Base-by-base conservation (phyloP, 768 basidiomycete genomes). In the Lenzites betulinus region DNA sequence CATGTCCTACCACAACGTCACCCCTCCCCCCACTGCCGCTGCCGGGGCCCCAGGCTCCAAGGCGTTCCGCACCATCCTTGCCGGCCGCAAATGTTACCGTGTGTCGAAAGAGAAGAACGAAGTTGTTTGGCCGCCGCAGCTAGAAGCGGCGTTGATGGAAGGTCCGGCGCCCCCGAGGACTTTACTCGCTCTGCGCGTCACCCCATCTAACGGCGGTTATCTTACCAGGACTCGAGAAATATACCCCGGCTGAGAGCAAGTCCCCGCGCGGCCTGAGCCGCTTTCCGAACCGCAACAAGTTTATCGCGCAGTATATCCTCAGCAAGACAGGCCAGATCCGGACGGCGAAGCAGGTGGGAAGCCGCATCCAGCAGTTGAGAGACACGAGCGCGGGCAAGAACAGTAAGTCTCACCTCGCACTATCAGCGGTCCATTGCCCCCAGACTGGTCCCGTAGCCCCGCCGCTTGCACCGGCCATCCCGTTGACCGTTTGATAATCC, bases 341-440 rank as follows among this genome's bases (percentile, higher is more conserved):
- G 60, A 87, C 87, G 8, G 83, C 89, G 23, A 91, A 91, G 71
- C 89, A 91, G 73, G 89, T 92, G 48, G 89, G 90, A 58, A 89
- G 87, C 68, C 87, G 90, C 56, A 77, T 92, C 33, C 90, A 92
- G 69, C 89, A 91, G 68, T 81, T 92, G 53, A 76, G 88, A 65
- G 89, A 92, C 71, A 87, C 88, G 2, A 81, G 84, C 65, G 84
- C 87, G 49, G 89, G 88, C 39, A 88, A 87, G 71, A 77, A 83
- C 70, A 76, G 90, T 91, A 70, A 74, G 88, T 66, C 60, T 58
- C 60, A 3, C 56, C 66, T 36, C 30, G 30, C 4, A 33, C 30
- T 11, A 11, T 33, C 30, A 4, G 11, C 30, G 30, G 28, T 12
- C 12, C 36, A 13, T 36, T 35, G 18, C 39, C n/a, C 23, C 20